Base-by-base conservation (phyloP, 2,329 filamentous ascomycete species). In the Neodidymelliopsis sp. region DNA sequence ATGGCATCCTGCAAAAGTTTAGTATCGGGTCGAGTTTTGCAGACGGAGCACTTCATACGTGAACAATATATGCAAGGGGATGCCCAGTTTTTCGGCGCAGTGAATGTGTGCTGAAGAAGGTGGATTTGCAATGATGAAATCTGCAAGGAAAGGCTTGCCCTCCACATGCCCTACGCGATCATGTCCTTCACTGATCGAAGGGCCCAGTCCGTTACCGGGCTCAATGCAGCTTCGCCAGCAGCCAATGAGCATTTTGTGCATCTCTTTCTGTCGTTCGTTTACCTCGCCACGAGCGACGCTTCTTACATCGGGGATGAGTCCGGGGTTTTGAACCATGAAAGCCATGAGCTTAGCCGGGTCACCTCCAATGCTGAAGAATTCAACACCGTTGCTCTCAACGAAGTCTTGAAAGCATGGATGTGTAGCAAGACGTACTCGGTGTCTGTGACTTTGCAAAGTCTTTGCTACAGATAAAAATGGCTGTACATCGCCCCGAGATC, bases 321-420 rank as follows among this genome's bases (percentile, higher is more conserved):
- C 89, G 0, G 91, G 90, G 59, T 94, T 89, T 72, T 92, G 92
- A 34, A 94, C 90, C 90, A 95, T 95, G 63, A 93, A 95, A 3
- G 90, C 89, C 78, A 80, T 80, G 29, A 80, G 70, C 52, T 77
- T 73, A 9, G 76, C 69, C 10, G 78, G 78, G 53, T 80, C 78
- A 4, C 77, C 78, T 13, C 77, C 77, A 49, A 80, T 79, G 52
- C 72, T 78, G 70, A 56, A 56, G 63, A 80, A 80, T 44, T 80
- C 78, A 23, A 80, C 56, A 2, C 77, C 77, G 59, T 79, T 77
- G 51, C 79, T 75, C 9, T 66, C 70, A 7, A 80, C 77, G 47
- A 80, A 80, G 40, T 76, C 69, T 53, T 76, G 75, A 66, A 80
- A 80, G 2, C 70, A 73, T 4, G 75, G 76, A 56, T 80, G 78